Evolutionary conservation across 257 asterid species (phyloP).

Genomic region (Solanum chiquidenum): DNA sequence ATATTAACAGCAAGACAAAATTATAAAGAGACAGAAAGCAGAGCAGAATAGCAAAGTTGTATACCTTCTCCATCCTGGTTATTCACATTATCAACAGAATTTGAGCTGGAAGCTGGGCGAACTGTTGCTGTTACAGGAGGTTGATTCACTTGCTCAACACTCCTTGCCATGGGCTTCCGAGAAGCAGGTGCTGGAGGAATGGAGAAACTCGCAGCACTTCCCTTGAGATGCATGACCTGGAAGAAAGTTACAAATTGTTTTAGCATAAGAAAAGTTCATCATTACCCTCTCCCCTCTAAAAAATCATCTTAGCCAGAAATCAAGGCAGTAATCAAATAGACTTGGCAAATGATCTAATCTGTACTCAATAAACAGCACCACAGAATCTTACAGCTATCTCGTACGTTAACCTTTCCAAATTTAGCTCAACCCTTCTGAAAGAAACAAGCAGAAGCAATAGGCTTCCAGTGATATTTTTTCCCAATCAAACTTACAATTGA

Average conservation of each 20-base stretch:
- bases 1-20: background rate
- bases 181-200: constrained; percentile 43
- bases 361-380: background rate
- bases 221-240: constrained; percentile 83
- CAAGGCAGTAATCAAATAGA: background rate
- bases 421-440: background rate
- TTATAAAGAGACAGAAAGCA: background rate
- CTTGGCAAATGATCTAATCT: background rate
- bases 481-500: constrained; percentile 1
- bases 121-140: constrained; percentile 23
- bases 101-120: constrained; percentile 28
- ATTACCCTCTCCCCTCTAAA: background rate
- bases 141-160: constrained; percentile 35
- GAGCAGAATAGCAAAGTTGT: background rate
- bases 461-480: background rate
- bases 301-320: background rate
- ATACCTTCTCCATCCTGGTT: constrained; percentile 78
- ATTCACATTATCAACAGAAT: constrained; percentile 41
- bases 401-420: background rate
- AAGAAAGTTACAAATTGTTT: constrained; percentile 5
- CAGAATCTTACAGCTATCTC: background rate
- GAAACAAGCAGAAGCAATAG: background rate
- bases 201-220: constrained; percentile 37
- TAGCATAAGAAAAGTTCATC: background rate
- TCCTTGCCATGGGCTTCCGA: constrained; percentile 35